Evolutionary conservation across 31 red algal genomes (phyloP).

Genomic region (Endocladia muricata): DNA sequence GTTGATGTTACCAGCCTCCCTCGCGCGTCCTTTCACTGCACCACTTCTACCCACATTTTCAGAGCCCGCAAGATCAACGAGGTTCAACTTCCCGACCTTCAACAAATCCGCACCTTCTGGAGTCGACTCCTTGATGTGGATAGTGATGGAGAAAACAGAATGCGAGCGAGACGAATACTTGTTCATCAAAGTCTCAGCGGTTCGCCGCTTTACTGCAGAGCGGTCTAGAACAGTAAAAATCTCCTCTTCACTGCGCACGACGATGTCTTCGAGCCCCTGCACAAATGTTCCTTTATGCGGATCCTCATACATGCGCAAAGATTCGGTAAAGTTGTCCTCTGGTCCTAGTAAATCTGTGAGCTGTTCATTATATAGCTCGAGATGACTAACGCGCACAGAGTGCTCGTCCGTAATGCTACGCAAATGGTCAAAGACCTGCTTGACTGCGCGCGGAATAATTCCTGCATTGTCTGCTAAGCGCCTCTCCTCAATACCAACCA

Average conservation of each 20-base stretch:
- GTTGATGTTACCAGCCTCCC: slow-evolving; percentile 99
- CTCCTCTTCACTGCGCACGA: slow-evolving; percentile 86
- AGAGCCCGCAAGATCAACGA: slow-evolving; percentile 97
- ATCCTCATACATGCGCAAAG: slow-evolving; percentile 86
- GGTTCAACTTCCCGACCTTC: slow-evolving; percentile 96
- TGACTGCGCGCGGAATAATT: slow-evolving; percentile 86
- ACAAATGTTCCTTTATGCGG: slow-evolving; percentile 91
- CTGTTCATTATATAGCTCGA: slow-evolving; percentile 99
- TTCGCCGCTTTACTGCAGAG: slow-evolving; percentile 77
- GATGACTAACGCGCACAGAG: slow-evolving; percentile 85
- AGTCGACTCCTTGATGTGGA: slow-evolving; percentile 85
- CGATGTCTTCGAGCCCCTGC: slow-evolving; percentile 82
- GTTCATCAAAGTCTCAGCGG: slow-evolving; percentile 95
- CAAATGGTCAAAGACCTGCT: slow-evolving; percentile 90
- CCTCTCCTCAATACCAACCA: slow-evolving; percentile 16
- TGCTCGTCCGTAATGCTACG: slow-evolving; percentile 79
- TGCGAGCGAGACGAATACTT: slow-evolving; percentile 93
- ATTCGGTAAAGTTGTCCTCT: slow-evolving; percentile 30
- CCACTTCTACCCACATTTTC: slow-evolving; percentile 93
- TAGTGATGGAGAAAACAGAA: slow-evolving; percentile 94
- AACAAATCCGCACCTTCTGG: slow-evolving; percentile 90
- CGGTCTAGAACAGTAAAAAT: slow-evolving; percentile 89
- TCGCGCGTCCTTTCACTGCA: slow-evolving; percentile 74
- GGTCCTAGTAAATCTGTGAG: slow-evolving; percentile 87
- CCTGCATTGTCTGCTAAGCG: slow-evolving; percentile 73